Conservation (phyloP, 1,284 basidiomycete species). For the Acaromyces ingoldii region DNA sequence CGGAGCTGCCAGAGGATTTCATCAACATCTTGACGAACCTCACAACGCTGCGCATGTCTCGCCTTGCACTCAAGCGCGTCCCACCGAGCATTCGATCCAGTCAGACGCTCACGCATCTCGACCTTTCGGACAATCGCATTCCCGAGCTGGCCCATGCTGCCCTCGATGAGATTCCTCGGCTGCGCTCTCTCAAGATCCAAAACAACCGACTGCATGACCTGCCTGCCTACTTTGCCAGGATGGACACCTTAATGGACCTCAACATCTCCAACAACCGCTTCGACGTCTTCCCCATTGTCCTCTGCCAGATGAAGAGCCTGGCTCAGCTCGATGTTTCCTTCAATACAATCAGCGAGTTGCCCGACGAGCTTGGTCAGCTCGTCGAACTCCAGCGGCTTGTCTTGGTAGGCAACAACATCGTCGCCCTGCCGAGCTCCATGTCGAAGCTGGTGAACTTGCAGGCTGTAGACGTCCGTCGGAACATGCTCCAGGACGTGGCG, state of each 20-base stretch:
- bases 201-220: conserved; percentile 88
- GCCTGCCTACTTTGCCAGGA: conserved; percentile 75
- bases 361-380: conserved; percentile 72
- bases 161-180: conserved; percentile 69
- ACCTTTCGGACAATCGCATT: conserved; percentile 90
- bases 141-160: conserved; percentile 79
- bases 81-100: conserved; percentile 78
- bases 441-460: conserved; percentile 30
- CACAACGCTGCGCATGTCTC: conserved; percentile 79
- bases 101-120: conserved; percentile 71
- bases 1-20: conserved; percentile 94
- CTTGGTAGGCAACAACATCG: conserved; percentile 42
- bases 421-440: conserved; percentile 37
- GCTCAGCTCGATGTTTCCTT: conserved; percentile 90
- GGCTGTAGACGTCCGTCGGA: conserved; percentile 44
- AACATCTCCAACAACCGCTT: conserved; percentile 99
- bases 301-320: conserved; percentile 70
- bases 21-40: conserved; percentile 81
- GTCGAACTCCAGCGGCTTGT: conserved; percentile 39
- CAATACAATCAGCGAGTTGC: conserved; percentile 79
- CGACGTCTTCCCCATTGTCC: conserved; percentile 68
- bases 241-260: conserved; percentile 69
- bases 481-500: conserved; percentile 39
- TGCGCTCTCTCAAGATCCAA: conserved; percentile 73
- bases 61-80: conserved; percentile 91